Evolutionary conservation across 225 moss, liverwort and hornwort genomes (phyloP).

Genomic region (Rhytidiadelphus loreus): DNA sequence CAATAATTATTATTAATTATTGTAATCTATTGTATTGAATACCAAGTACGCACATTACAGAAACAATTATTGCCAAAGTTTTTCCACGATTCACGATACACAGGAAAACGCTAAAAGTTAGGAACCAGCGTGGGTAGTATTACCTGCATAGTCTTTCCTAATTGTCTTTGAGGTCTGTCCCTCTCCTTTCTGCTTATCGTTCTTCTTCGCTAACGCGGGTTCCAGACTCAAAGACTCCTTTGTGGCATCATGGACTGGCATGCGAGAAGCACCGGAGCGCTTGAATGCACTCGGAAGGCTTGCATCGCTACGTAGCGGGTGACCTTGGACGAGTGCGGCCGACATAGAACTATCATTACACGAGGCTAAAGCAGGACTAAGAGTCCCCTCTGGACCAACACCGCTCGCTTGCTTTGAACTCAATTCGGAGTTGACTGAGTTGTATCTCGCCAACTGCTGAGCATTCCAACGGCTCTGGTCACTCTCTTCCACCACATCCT

Average conservation of each 20-base stretch:
- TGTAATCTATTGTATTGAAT: background rate
- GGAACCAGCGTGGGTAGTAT: background rate
- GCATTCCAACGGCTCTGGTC: background rate
- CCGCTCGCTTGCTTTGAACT: constrained; percentile 18
- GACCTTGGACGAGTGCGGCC: background rate
- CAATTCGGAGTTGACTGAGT: constrained; percentile 15
- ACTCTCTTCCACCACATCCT: background rate
- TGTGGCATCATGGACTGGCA: background rate
- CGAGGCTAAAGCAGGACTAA: constrained; percentile 7
- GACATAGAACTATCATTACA: constrained; percentile 16
- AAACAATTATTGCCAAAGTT: background rate
- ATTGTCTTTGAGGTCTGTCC: background rate
- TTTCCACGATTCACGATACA: background rate
- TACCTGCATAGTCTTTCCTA: constrained; percentile 13
- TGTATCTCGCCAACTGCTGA: constrained; percentile 6
- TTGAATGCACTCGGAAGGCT: constrained; percentile 3
- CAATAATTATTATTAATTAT: background rate
- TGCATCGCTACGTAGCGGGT: constrained; percentile 21
- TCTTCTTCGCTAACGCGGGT: background rate
- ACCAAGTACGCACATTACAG: constrained; percentile 8
- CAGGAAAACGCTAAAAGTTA: background rate
- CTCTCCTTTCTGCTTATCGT: constrained; percentile 4
- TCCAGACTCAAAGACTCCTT: background rate
- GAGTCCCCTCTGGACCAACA: background rate
- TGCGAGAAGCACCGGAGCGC: background rate